A percentile compares a stretch with the other conserved stretches of the same genome.
phyloP scores from a whole-genome alignment of 2,329 filamentous ascomycete genomes.

The Aspergillus sp. region DNA sequence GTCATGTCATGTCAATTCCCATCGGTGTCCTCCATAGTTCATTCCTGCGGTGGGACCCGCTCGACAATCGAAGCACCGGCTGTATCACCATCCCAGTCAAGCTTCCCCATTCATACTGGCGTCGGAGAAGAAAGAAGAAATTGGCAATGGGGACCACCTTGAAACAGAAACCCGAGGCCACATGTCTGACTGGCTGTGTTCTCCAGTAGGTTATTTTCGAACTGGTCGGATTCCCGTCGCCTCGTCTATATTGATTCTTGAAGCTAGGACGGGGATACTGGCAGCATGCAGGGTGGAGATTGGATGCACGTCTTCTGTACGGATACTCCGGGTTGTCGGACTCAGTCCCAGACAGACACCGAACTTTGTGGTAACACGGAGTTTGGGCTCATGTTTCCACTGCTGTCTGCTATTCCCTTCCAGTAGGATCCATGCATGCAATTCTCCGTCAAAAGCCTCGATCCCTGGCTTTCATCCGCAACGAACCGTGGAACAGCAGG shows the following conservation, averaged over 20 bases:
- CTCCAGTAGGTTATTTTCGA: constrained; percentile 5
- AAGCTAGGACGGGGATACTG: no score
- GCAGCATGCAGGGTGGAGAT: no score
- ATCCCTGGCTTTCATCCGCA: constrained; percentile 5
- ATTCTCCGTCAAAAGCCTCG: background rate
- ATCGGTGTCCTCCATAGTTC: background rate
- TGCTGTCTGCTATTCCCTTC: background rate
- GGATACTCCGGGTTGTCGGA: no score
- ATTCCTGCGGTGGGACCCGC: background rate
- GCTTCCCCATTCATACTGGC: constrained; percentile 2
- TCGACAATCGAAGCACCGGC: constrained; percentile 2
- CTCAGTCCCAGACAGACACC: no score
- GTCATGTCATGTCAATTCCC: background rate
- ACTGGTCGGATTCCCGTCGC: background rate
- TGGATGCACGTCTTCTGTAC: no score
- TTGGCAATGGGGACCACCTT: no score
- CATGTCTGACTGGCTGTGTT: background rate
- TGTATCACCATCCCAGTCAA: constrained; percentile 5
- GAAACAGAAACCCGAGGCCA: background rate
- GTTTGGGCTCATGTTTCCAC: background rate
- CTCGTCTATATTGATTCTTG: background rate
- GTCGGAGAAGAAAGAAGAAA: background rate
- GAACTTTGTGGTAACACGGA: no score
- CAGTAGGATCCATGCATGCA: background rate
- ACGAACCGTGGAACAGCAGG: constrained; percentile 4